Percentiles rank a stretch among this genome's conserved stretches.
Conservation (phyloP, 176 grass and related monocot species). For the Melocanna baccifera region DNA sequence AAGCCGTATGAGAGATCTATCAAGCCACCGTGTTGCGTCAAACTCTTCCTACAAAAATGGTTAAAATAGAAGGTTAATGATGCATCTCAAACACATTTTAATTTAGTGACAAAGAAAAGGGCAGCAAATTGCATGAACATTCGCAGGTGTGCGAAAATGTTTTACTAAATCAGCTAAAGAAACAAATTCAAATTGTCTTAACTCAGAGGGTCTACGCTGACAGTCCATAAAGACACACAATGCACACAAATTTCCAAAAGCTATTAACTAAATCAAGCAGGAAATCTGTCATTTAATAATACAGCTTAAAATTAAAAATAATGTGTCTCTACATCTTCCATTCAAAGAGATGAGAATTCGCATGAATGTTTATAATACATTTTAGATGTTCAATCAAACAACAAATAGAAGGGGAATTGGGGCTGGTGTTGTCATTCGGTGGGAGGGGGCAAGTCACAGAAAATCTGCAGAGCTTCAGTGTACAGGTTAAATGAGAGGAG, state of each 20-base stretch:
- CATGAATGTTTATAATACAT: background rate
- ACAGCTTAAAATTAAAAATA: background rate
- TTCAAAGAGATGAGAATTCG: background rate
- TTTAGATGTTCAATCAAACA: background rate
- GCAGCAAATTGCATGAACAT: background rate
- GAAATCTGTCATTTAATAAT: background rate
- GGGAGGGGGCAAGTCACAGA: no score
- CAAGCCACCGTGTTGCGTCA: constrained; percentile 91
- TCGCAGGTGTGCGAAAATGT: background rate
- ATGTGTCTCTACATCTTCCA: background rate
- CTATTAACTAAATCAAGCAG: background rate
- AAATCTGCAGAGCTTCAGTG: background rate
- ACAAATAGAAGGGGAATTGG: no score
- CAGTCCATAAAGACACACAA: background rate
- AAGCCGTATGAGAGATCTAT: constrained; percentile 87
- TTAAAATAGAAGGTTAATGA: constrained; percentile 22
- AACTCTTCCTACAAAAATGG: constrained; percentile 75
- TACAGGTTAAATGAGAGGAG: background rate
- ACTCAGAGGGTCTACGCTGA: background rate
- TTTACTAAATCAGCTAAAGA: background rate
- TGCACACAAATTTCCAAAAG: background rate
- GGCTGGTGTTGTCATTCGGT: no score
- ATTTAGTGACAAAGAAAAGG: background rate
- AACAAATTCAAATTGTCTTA: background rate
- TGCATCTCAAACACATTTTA: background rate